Evolutionary conservation across 768 basidiomycete species (phyloP), one percentile per base, ranked within the genome.

Genomic region (Tubosaeta sp.): DNA sequence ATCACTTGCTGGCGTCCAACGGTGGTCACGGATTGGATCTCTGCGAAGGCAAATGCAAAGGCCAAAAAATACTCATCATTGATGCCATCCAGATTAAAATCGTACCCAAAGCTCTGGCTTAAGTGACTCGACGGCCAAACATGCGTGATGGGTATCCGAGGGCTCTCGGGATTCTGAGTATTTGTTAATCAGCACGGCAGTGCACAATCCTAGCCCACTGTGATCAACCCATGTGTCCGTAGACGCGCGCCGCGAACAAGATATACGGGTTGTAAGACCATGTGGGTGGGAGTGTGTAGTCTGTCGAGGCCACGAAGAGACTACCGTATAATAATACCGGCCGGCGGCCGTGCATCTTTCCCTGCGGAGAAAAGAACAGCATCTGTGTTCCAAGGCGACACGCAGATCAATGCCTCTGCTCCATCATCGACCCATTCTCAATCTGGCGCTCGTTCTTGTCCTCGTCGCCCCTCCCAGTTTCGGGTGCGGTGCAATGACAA

Each of bases 81-180:
- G 36, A 92, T 84, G 14, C 86, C 88, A 10, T 77, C 70, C 90
- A n/a, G n/a, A n/a, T n/a, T 89, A 91, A 63, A 92, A 92, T 0
- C 82, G 74, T 42, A 74, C 69, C 36, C 91, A 69, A 3, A 91
- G 68, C 42, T 86, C 63, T 90, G 88, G 41, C 68, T 67, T 7
- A 91, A 64, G 64, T 91, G 87, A 35, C n/a, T n/a, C n/a, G 61
- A 73, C 12, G 69, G 54, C 46, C 80, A 75, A 14, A 75, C 74
- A 53, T 90, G 91, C 6, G 73, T 73, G 51, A 91, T 83, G 2
- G 87, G 82, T 3, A 75, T 79, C 14, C 60, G 51, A 1, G 61
- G 51, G 55, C 80, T 76, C 7, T 60, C 53, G 27, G 76, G 59
- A 70, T 44, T 78, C 77, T 13, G 85, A 80, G 65, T n/a, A n/a